Conservation (phyloP, 2,329 filamentous ascomycete species). For the Xylaria sp. region DNA sequence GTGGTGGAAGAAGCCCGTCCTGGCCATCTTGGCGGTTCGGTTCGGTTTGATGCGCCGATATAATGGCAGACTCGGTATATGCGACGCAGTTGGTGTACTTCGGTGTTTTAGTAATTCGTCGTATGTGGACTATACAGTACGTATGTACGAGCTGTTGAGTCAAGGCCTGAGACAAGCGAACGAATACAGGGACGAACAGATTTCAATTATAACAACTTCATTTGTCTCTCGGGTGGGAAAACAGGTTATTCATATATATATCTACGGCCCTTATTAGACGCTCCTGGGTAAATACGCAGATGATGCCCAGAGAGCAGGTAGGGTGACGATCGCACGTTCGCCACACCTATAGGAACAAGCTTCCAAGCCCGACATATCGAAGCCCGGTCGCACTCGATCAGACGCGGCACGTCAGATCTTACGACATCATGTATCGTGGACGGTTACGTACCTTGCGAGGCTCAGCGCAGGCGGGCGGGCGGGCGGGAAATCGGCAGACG, state of each 20-base stretch:
- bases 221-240: conserved; percentile 7
- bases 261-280: conserved; percentile 9
- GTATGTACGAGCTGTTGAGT: background rate
- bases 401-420: background rate
- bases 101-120: background rate
- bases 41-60: background rate
- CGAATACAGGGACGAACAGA: conserved; percentile 1
- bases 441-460: conserved; percentile 10
- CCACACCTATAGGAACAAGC: conserved; percentile 13
- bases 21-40: conserved; percentile 30
- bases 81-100: too few species aligned
- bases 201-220: conserved; percentile 18
- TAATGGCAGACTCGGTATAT: too few species aligned
- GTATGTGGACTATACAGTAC: conserved; percentile 1
- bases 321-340: conserved; percentile 14
- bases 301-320: conserved; percentile 11
- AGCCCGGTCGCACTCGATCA: background rate
- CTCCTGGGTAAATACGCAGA: conserved; percentile 11
- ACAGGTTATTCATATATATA: conserved; percentile 12
- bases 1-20: conserved; percentile 43
- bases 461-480: too few species aligned
- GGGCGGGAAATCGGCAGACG: conserved; percentile 22
- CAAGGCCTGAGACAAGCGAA: background rate
- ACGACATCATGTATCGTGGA: conserved; percentile 27
- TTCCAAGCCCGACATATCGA: conserved; percentile 5